Evolutionary conservation across 1,284 basidiomycete genomes (phyloP).

Genomic region (Sparassis latifolia): DNA sequence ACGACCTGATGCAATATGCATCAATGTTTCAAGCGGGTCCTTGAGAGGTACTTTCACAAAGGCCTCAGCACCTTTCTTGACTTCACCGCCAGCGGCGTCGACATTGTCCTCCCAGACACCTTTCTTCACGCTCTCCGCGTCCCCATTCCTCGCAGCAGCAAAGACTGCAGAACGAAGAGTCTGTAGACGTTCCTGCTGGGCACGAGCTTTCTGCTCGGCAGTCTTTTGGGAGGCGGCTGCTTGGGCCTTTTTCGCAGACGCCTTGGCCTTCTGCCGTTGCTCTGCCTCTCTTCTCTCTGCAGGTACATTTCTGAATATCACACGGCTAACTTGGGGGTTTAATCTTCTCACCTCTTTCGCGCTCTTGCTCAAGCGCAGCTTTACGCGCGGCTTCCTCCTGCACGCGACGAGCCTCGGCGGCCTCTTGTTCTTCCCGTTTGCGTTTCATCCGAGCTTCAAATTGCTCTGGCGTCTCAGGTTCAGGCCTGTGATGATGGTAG

Average conservation of each 20-base stretch:
- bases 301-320: background rate
- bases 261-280: slow-evolving; percentile 49
- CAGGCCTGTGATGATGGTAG: slow-evolving; percentile 10
- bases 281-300: slow-evolving; percentile 47
- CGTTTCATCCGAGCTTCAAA: slow-evolving; percentile 45
- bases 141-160: slow-evolving; percentile 49
- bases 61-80: slow-evolving; percentile 47
- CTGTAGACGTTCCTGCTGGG: slow-evolving; percentile 44
- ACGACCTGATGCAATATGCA: slow-evolving; percentile 54
- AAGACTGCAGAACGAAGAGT: slow-evolving; percentile 53
- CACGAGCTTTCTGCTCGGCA: slow-evolving; percentile 42
- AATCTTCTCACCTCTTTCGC: slow-evolving; percentile 39
- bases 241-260: slow-evolving; percentile 46
- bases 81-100: slow-evolving; percentile 64
- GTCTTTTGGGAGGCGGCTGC: slow-evolving; percentile 43
- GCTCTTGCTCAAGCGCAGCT: slow-evolving; percentile 39
- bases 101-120: slow-evolving; percentile 63
- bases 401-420: slow-evolving; percentile 43
- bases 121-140: slow-evolving; percentile 48
- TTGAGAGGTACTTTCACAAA: slow-evolving; percentile 39
- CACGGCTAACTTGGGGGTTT: background rate
- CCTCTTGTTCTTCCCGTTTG: slow-evolving; percentile 45
- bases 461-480: slow-evolving; percentile 41
- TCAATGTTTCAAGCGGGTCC: slow-evolving; percentile 57
- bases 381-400: slow-evolving; percentile 40